These are phyloP conservation scores for Rhododendron henanense DNA, from an alignment of 148 eudicot species.

Conservation along the genomic window DNA sequence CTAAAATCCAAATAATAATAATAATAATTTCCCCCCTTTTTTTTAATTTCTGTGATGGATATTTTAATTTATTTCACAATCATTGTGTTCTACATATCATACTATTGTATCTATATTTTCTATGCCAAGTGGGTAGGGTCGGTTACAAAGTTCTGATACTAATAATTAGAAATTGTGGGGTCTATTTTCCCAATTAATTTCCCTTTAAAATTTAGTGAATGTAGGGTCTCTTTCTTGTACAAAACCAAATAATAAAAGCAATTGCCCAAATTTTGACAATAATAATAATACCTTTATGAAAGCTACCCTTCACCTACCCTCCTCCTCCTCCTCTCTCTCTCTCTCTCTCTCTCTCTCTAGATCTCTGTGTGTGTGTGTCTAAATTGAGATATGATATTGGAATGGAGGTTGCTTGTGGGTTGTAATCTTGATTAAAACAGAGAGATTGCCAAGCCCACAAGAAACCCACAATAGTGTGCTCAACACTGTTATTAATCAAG, in stretches of 20 bases:
- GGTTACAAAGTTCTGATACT: background rate
- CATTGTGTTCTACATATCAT: background rate
- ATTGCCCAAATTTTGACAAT: conserved; percentile 35
- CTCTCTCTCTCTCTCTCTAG: background rate
- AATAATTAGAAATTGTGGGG: conserved; percentile 31
- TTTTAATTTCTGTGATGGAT: background rate
- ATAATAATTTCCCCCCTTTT: background rate
- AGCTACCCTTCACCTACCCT: conserved; percentile 32
- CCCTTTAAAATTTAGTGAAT: conserved; percentile 7
- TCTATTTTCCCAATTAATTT: conserved; percentile 2
- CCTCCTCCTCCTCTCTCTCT: conserved; percentile 17
- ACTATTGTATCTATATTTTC: background rate
- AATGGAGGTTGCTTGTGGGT: conserved; percentile 24
- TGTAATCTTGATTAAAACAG: conserved; percentile 18
- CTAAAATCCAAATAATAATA: background rate
- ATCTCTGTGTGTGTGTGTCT: background rate
- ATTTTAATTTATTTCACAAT: background rate
- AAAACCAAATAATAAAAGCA: conserved; percentile 31
- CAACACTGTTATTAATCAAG: background rate
- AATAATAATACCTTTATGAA: conserved; percentile 26
- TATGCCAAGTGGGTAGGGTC: background rate
- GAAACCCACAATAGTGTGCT: conserved; percentile 9
- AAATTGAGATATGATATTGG: background rate
- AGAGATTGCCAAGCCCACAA: conserved; percentile 27
- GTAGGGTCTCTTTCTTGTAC: conserved; percentile 18